Percentiles rank a stretch among this genome's conserved stretches.
Evolutionary conservation across 176 grass and related monocot species (phyloP).

Genomic region (Oryza brachyantha): DNA sequence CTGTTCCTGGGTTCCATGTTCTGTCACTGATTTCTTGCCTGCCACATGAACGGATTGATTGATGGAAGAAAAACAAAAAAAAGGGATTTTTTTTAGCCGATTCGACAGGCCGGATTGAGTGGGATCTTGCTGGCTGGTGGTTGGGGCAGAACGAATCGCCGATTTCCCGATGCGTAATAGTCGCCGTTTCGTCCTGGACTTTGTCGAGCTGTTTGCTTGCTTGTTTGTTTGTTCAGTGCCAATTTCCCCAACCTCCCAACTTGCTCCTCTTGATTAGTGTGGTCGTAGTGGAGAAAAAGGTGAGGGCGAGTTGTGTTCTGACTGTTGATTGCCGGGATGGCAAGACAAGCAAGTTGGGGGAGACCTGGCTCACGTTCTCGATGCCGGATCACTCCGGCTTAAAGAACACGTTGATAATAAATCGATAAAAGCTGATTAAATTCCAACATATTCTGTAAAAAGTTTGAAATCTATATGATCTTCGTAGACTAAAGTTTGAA

Average conservation of each 20-base stretch:
- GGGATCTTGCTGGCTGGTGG: not conserved
- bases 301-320: no score
- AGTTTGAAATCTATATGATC: no score
- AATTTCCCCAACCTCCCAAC: not conserved
- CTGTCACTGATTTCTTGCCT: not conserved
- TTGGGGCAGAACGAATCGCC: not conserved
- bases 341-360: not conserved
- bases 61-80: not conserved
- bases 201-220: slow-evolving; percentile 1
- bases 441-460: no score
- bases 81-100: not conserved
- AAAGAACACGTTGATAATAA: no score
- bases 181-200: not conserved
- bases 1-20: not conserved
- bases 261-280: no score
- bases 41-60: not conserved
- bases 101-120: not conserved
- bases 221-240: not conserved
- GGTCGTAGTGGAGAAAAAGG: no score
- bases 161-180: not conserved
- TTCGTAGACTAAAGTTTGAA: no score
- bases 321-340: not conserved
- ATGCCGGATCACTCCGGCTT: no score
- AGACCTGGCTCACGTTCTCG: no score
- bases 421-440: no score